phyloP scores from a whole-genome alignment of 1,139 yeast genomes.

The Wickerhamomyces sp. region DNA sequence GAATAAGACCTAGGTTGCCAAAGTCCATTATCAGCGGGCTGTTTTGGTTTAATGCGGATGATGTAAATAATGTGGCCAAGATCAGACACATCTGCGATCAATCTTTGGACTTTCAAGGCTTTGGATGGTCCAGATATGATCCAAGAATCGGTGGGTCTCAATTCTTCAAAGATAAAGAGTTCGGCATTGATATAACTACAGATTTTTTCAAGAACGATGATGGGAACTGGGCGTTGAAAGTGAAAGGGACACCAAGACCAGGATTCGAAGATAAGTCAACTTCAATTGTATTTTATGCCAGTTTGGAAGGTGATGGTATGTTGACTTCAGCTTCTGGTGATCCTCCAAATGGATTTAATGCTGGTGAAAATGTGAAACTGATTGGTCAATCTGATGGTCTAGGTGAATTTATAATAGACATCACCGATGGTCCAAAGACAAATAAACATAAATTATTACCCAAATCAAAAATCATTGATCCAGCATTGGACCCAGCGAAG shows the following conservation, averaged over 20 bases:
- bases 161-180: constrained; percentile 61
- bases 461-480: constrained; percentile 26
- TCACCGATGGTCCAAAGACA: constrained; percentile 43
- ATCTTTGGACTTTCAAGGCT: constrained; percentile 63
- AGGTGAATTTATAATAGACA: constrained; percentile 48
- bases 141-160: constrained; percentile 87
- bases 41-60: constrained; percentile 81
- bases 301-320: constrained; percentile 58
- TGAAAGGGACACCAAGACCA: constrained; percentile 56
- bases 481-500: constrained; percentile 46
- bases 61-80: constrained; percentile 48
- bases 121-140: constrained; percentile 86
- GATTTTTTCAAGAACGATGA: constrained; percentile 73
- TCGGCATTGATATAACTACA: constrained; percentile 58
- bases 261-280: constrained; percentile 48
- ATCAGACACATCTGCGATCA: constrained; percentile 83
- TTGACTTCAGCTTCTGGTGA: constrained; percentile 33
- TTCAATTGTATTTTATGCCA: constrained; percentile 75
- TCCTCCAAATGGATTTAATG: constrained; percentile 21
- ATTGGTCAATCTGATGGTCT: constrained; percentile 53
- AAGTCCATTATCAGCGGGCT: constrained; percentile 71
- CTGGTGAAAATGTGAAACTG: constrained; percentile 36
- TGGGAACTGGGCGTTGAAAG: constrained; percentile 75
- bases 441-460: constrained; percentile 38
- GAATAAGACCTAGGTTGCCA: constrained; percentile 78